phyloP scores from a whole-genome alignment of 176 grass and related monocot species.

The sorghum (Sorghum bicolor) region Sorghum_bicolor_NCBIv3 NC_012876.2:766001-766500 shows the following conservation, averaged over 20 bases:
- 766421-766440: too few species aligned
- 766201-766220: neutral
- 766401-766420: too few species aligned
- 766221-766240: neutral
- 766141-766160: neutral
- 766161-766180: slow-evolving; percentile 29
- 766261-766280: slow-evolving; percentile 4
- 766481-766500: slow-evolving; percentile 49
- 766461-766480: neutral
- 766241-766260: neutral
- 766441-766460: too few species aligned
- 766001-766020: slow-evolving; percentile 11
- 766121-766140: slow-evolving; percentile 26
- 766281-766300: slow-evolving; percentile 32
- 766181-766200: neutral
- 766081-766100: slow-evolving; percentile 40
- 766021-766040: slow-evolving; percentile 31
- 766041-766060: neutral
- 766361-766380: too few species aligned
- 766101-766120: slow-evolving; percentile 36
- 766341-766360: neutral
- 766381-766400: too few species aligned
- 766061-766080: neutral
- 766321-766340: slow-evolving; percentile 23
- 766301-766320: slow-evolving; percentile 27